Percentiles rank a stretch among this genome's conserved stretches.
These are phyloP conservation scores for Isabelozyma pseudorhagii DNA, from an alignment of 805 yeast genomes.

Conservation along the genomic window DNA sequence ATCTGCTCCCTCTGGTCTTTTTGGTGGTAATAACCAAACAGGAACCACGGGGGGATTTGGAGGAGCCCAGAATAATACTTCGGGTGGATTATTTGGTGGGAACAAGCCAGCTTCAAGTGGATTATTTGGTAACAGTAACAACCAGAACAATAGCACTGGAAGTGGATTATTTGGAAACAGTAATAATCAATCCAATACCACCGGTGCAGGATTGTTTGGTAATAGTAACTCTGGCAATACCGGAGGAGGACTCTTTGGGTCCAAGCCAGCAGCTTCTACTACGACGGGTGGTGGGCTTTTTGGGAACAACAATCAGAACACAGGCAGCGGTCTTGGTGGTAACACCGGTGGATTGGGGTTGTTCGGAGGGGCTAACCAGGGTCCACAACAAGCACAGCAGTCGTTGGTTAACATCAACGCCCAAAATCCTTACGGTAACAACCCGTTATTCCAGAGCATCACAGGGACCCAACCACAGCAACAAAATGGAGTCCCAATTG, in stretches of 20 bases:
- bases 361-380: slow-evolving; percentile 22
- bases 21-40: slow-evolving; percentile 34
- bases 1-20: slow-evolving; percentile 24
- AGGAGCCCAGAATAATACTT: slow-evolving; percentile 4
- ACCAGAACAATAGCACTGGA: slow-evolving; percentile 7
- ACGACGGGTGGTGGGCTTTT: slow-evolving; percentile 41
- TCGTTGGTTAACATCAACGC: slow-evolving; percentile 27
- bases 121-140: slow-evolving; percentile 15
- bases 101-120: slow-evolving; percentile 19
- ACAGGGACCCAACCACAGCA: slow-evolving; percentile 20
- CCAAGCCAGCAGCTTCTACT: slow-evolving; percentile 17
- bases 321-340: slow-evolving; percentile 6
- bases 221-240: slow-evolving; percentile 15
- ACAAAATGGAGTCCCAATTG: slow-evolving; percentile 17
- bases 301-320: slow-evolving; percentile 22
- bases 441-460: slow-evolving; percentile 59
- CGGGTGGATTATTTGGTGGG: slow-evolving; percentile 10
- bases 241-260: slow-evolving; percentile 45
- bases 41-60: slow-evolving; percentile 10
- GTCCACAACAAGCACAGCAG: slow-evolving; percentile 18
- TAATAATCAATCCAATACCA: slow-evolving; percentile 9
- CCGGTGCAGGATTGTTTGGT: slow-evolving; percentile 26
- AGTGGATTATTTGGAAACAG: slow-evolving; percentile 40
- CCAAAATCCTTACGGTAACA: slow-evolving; percentile 73
- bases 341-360: slow-evolving; percentile 6